These are phyloP conservation scores for Kwoniella botswanensis DNA, from an alignment of 768 basidiomycete genomes.

Conservation along the genomic window DNA sequence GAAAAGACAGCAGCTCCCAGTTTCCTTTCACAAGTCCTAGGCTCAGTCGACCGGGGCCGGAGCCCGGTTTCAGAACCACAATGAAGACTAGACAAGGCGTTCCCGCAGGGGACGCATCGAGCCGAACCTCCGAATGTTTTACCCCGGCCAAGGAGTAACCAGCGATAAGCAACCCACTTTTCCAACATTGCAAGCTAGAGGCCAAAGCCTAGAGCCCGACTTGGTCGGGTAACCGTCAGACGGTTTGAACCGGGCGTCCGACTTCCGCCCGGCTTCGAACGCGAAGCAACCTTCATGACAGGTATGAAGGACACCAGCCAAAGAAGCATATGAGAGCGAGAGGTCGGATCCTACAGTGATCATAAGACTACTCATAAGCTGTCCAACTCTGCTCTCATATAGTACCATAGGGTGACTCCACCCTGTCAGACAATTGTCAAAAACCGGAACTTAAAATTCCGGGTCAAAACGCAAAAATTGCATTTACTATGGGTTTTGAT, in stretches of 20 bases:
- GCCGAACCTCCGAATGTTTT: constrained; percentile 58
- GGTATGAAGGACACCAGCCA: constrained; percentile 1
- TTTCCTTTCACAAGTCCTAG: constrained; percentile 63
- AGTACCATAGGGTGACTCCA: constrained; percentile 10
- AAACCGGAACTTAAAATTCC: constrained; percentile 19
- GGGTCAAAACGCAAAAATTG: constrained; percentile 25
- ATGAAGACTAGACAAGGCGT: constrained; percentile 57
- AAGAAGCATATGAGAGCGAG: constrained; percentile 10
- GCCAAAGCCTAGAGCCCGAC: constrained; percentile 11
- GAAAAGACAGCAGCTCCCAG: constrained; percentile 55
- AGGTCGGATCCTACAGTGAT: background rate
- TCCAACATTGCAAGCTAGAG: constrained; percentile 32
- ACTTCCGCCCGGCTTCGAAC: no score
- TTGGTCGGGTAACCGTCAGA: background rate
- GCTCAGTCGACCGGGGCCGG: constrained; percentile 52
- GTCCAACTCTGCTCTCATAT: constrained; percentile 10
- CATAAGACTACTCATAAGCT: background rate
- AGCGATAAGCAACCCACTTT: constrained; percentile 60
- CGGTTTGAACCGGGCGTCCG: background rate
- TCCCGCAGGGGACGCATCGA: constrained; percentile 31
- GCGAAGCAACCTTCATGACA: no score
- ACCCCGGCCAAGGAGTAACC: constrained; percentile 58
- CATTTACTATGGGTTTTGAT: constrained; percentile 10
- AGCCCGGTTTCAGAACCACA: constrained; percentile 55
- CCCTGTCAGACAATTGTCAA: constrained; percentile 14